Percentiles rank a stretch among this genome's conserved stretches.
These are phyloP conservation scores for Chlorella vulgaris DNA, from an alignment of 139 green algal genomes.

Conservation along the genomic window DNA sequence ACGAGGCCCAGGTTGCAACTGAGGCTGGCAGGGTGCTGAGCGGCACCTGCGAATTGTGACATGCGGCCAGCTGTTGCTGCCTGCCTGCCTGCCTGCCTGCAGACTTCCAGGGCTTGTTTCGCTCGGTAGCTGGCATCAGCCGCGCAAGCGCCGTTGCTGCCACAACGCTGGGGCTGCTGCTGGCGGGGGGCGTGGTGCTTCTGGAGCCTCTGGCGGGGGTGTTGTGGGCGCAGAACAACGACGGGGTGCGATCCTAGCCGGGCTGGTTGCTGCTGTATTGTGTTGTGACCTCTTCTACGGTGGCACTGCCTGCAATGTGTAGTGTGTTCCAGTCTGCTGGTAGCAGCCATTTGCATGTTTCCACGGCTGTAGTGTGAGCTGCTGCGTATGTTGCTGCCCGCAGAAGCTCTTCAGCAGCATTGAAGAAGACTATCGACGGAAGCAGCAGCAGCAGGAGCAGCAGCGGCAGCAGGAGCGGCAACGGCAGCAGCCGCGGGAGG, in stretches of 20 bases:
- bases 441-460: neutral
- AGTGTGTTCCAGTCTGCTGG: too few species aligned
- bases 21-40: neutral
- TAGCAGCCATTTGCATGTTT: too few species aligned
- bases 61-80: neutral
- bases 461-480: too few species aligned
- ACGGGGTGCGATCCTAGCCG: slow-evolving; percentile 6
- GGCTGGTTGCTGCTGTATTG: neutral
- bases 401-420: slow-evolving; percentile 35
- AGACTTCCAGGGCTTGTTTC: slow-evolving; percentile 16
- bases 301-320: neutral
- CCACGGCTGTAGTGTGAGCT: neutral
- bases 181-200: slow-evolving; percentile 17
- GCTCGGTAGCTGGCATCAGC: slow-evolving; percentile 16
- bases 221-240: slow-evolving; percentile 21
- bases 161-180: slow-evolving; percentile 4
- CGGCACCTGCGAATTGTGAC: neutral
- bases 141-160: neutral
- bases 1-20: neutral
- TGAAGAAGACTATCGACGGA: neutral
- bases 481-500: neutral
- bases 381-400: neutral
- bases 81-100: neutral
- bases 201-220: neutral
- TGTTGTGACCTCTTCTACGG: neutral